phyloP scores from a whole-genome alignment of 2,329 filamentous ascomycete species.

The Alternaria sp. region DNA sequence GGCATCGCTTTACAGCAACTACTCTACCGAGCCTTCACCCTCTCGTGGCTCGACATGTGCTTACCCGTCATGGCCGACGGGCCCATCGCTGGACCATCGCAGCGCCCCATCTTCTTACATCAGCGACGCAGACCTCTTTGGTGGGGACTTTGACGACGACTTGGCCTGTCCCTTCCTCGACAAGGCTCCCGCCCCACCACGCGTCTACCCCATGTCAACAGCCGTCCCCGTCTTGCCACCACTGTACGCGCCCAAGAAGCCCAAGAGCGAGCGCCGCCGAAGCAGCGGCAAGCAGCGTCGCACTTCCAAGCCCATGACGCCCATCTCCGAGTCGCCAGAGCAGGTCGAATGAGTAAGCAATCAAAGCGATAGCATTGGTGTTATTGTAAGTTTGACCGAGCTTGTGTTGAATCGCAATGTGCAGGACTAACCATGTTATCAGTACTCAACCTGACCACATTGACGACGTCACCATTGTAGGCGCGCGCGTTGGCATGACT shows the following conservation, averaged over 20 bases:
- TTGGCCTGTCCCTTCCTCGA: conserved; percentile 46
- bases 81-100: conserved; percentile 49
- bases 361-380: conserved; percentile 3
- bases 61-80: conserved; percentile 53
- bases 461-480: conserved; percentile 22
- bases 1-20: conserved; percentile 50
- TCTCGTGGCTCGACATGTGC: conserved; percentile 50
- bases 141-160: conserved; percentile 50
- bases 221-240: conserved; percentile 52
- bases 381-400: conserved; percentile 17
- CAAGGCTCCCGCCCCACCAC: conserved; percentile 53
- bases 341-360: conserved; percentile 47
- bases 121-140: conserved; percentile 54
- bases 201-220: conserved; percentile 47
- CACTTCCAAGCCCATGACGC: conserved; percentile 54
- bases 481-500: conserved; percentile 20
- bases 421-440: conserved; percentile 14
- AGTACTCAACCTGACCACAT: conserved; percentile 19
- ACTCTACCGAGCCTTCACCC: conserved; percentile 40
- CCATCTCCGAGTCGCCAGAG: conserved; percentile 54
- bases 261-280: conserved; percentile 52
- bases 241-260: conserved; percentile 53
- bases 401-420: conserved; percentile 8
- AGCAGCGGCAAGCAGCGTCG: conserved; percentile 53
- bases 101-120: conserved; percentile 53